phyloP scores from a whole-genome alignment of 2,329 filamentous ascomycete genomes.

The Talaromyces atroroseus region DNA sequence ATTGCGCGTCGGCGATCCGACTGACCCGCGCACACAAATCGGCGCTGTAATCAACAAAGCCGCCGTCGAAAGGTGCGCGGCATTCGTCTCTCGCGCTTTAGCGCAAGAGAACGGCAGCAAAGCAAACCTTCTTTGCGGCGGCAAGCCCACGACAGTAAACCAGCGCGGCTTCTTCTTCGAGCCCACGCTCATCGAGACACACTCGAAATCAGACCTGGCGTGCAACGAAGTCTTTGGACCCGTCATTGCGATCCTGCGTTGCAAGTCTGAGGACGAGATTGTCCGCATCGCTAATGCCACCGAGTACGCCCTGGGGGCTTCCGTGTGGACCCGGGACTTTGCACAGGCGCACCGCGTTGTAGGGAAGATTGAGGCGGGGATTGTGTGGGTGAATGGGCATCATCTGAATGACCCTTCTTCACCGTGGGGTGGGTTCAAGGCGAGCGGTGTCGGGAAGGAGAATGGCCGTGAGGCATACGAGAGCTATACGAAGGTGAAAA shows the following conservation, averaged over 20 bases:
- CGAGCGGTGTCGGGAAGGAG: constrained; percentile 66
- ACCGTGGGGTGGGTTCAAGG: constrained; percentile 63
- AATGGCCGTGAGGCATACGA: constrained; percentile 63
- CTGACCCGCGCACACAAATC: constrained; percentile 56
- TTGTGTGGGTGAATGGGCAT: constrained; percentile 50
- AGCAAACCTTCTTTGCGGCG: constrained; percentile 43
- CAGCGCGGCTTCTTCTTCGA: constrained; percentile 45
- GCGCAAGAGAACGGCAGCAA: constrained; percentile 24
- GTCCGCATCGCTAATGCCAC: constrained; percentile 46
- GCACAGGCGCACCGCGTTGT: constrained; percentile 45
- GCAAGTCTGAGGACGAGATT: constrained; percentile 44
- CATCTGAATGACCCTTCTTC: constrained; percentile 68
- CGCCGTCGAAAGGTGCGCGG: constrained; percentile 39
- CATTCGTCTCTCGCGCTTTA: constrained; percentile 29
- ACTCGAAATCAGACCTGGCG: constrained; percentile 21
- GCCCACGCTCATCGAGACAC: constrained; percentile 42
- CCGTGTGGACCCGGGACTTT: constrained; percentile 48
- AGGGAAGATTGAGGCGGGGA: constrained; percentile 44
- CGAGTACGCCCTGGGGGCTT: constrained; percentile 47
- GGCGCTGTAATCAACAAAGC: constrained; percentile 55
- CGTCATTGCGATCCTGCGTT: constrained; percentile 46
- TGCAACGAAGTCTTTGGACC: constrained; percentile 48
- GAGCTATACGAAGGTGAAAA: constrained; percentile 48
- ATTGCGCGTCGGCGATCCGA: constrained; percentile 53
- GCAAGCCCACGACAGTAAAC: constrained; percentile 50